Percentiles rank a stretch among this genome's conserved stretches.
Evolutionary conservation across 2,329 filamentous ascomycete genomes (phyloP).

Genomic region (Catunica adiposa): DNA sequence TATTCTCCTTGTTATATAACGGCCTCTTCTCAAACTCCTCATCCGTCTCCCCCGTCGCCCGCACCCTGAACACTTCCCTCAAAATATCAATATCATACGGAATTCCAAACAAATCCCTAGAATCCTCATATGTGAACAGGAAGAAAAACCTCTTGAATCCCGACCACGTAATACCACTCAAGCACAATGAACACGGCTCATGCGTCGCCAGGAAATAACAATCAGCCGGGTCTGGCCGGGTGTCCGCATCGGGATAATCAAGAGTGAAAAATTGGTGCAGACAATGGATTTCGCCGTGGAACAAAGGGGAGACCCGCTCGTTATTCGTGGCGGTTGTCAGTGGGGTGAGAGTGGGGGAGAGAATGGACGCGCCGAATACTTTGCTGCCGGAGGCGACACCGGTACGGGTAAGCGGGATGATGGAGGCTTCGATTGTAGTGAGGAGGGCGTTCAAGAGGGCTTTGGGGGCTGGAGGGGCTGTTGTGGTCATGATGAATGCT

Average conservation of each 20-base stretch:
- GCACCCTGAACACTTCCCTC: constrained; percentile 37
- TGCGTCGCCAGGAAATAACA: constrained; percentile 43
- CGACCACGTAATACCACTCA: constrained; percentile 41
- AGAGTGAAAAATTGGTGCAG: constrained; percentile 39
- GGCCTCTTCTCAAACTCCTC: constrained; percentile 24
- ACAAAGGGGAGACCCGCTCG: constrained; percentile 35
- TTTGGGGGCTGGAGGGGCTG: constrained; percentile 10
- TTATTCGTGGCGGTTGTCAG: constrained; percentile 39
- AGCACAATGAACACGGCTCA: constrained; percentile 41
- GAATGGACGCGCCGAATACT: constrained; percentile 39
- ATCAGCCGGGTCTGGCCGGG: constrained; percentile 27
- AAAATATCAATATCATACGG: constrained; percentile 43
- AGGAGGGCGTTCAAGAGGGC: constrained; percentile 27
- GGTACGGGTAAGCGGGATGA: constrained; percentile 33
- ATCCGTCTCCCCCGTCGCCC: constrained; percentile 23
- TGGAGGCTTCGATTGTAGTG: constrained; percentile 26
- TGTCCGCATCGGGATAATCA: constrained; percentile 20
- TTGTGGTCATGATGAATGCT: constrained; percentile 15
- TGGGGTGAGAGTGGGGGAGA: constrained; percentile 26
- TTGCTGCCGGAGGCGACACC: constrained; percentile 38
- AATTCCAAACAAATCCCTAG: constrained; percentile 36
- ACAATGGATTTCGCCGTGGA: constrained; percentile 45
- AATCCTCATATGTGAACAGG: constrained; percentile 43
- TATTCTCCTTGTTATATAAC: constrained; percentile 39
- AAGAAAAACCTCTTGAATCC: constrained; percentile 41